Percentiles rank a stretch among this genome's conserved stretches.
Conservation (phyloP, 2,329 filamentous ascomycete genomes). For the Alternaria ventricosa region DNA sequence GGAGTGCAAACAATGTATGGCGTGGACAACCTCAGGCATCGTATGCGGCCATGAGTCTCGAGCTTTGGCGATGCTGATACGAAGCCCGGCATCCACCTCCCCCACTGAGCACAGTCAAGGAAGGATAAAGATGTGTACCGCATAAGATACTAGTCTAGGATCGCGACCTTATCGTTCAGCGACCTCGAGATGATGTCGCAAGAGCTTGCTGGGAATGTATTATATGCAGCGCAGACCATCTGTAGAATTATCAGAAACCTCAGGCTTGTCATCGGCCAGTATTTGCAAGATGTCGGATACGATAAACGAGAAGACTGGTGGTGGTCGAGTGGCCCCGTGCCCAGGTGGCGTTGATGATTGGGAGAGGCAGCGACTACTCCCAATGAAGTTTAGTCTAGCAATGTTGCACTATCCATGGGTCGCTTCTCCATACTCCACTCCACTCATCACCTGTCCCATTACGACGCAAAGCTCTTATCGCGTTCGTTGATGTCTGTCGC, state of each 20-base stretch:
- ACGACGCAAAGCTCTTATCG: neutral
- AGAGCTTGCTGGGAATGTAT: neutral
- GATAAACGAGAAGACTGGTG: neutral
- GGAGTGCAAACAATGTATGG: neutral
- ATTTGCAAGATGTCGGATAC: neutral
- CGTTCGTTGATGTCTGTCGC: neutral
- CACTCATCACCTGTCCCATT: neutral
- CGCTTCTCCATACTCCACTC: neutral
- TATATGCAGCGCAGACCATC: neutral
- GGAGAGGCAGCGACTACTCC: neutral
- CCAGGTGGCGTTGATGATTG: neutral
- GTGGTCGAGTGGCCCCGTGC: neutral
- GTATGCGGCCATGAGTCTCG: neutral
- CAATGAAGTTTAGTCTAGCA: neutral
- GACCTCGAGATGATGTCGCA: neutral
- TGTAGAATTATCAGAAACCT: neutral
- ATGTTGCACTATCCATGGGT: neutral
- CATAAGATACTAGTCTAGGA: rapidly evolving
- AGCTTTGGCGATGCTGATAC: neutral
- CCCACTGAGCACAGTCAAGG: neutral
- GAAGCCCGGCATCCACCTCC: neutral
- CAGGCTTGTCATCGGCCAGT: neutral
- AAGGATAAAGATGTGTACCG: neutral
- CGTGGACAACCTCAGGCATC: neutral
- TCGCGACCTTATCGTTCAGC: neutral